phyloP scores from a whole-genome alignment of 73 alveolate species.

The Paramecium bursaria region DNA sequence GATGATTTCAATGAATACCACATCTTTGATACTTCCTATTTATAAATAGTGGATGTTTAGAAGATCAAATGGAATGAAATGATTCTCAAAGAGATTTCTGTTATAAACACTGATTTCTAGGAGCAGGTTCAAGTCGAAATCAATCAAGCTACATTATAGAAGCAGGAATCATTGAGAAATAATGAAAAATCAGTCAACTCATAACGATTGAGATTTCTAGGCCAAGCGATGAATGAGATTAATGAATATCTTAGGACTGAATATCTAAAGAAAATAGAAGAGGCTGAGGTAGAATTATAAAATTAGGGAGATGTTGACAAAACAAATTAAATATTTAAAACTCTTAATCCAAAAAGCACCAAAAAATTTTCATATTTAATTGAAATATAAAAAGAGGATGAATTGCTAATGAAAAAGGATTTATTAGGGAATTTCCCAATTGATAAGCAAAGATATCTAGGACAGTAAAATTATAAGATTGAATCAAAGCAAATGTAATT shows the following conservation, averaged over 20 bases:
- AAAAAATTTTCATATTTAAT: conserved; percentile 5
- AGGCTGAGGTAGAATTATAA: neutral
- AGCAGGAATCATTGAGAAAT: neutral
- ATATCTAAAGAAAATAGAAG: neutral
- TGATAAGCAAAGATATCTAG: neutral
- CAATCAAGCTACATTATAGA: neutral
- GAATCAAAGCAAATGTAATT: too few species aligned
- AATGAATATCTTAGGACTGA: neutral
- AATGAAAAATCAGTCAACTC: neutral
- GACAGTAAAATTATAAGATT: conserved; percentile 10
- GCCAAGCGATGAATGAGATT: conserved; percentile 1
- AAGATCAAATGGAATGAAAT: conserved; percentile 49
- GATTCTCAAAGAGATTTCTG: conserved; percentile 26
- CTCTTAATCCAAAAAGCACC: neutral
- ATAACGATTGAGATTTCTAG: neutral
- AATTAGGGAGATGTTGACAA: conserved; percentile 19
- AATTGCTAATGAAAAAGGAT: neutral
- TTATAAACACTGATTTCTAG: neutral
- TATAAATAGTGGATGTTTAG: conserved; percentile 1
- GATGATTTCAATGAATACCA: conserved; percentile 31
- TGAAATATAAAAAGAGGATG: conserved; percentile 25
- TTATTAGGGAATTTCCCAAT: conserved; percentile 32
- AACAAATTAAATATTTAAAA: conserved; percentile 24
- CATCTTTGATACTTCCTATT: conserved; percentile 12
- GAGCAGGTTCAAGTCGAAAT: neutral